A percentile compares a stretch with the other conserved stretches of the same genome.
Conservation (phyloP, 306 rosid species). For the Lathyrus tuberosus region DNA sequence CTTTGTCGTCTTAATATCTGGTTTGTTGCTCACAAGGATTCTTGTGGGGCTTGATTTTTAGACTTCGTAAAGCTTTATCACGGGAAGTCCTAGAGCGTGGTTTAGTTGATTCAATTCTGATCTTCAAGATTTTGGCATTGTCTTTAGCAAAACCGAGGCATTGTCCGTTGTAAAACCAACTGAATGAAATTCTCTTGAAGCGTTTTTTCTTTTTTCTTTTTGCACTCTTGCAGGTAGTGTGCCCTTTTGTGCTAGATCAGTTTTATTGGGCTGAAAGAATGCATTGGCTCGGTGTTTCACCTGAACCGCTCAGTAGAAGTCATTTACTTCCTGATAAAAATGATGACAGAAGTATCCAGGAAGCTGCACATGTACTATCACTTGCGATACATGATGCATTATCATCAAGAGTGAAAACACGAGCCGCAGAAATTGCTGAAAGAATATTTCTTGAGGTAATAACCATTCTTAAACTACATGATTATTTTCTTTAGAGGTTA, state of each 20-base stretch:
- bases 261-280: constrained; percentile 92
- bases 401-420: constrained; percentile 56
- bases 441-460: constrained; percentile 67
- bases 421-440: constrained; percentile 63
- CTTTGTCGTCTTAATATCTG: no score
- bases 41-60: no score
- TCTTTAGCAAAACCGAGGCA: no score
- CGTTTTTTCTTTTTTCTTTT: no score
- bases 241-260: constrained; percentile 83
- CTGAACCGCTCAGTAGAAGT: constrained; percentile 66
- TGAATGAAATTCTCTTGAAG: no score
- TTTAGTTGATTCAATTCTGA: no score
- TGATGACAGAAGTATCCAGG: constrained; percentile 45
- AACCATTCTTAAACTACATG: constrained; percentile 14
- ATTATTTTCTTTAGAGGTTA: neutral
- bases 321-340: constrained; percentile 64
- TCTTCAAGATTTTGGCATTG: no score
- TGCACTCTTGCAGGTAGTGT: constrained; percentile 62
- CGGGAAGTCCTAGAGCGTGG: no score
- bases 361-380: constrained; percentile 62
- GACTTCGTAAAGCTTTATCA: no score
- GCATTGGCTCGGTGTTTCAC: constrained; percentile 88
- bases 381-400: constrained; percentile 58
- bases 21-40: no score
- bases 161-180: no score